These are phyloP conservation scores for Ogataea ganodermae DNA, from an alignment of 805 yeast genomes.

Conservation along the genomic window DNA sequence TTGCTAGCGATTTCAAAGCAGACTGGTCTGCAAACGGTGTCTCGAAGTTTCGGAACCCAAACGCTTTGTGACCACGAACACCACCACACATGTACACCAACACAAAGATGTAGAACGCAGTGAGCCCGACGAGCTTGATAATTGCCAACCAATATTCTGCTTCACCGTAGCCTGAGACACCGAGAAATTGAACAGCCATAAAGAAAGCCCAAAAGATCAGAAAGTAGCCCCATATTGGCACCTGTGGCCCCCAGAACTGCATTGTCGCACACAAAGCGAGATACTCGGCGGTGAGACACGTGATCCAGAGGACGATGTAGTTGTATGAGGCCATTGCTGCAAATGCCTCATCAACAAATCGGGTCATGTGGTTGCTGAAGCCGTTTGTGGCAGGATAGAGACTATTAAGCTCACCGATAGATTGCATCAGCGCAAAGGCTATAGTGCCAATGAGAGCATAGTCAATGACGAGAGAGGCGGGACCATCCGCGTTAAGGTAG, in stretches of 20 bases:
- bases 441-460: constrained; percentile 49
- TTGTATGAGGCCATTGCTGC: constrained; percentile 54
- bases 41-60: constrained; percentile 23
- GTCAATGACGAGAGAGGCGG: constrained; percentile 48
- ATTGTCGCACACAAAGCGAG: constrained; percentile 50
- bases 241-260: constrained; percentile 50
- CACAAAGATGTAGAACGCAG: constrained; percentile 46
- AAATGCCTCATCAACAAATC: constrained; percentile 51
- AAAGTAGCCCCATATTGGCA: constrained; percentile 56
- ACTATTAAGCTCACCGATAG: constrained; percentile 53
- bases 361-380: constrained; percentile 49
- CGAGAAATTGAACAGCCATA: constrained; percentile 48
- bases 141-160: constrained; percentile 55
- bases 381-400: constrained; percentile 43
- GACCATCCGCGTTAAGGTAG: constrained; percentile 47
- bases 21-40: constrained; percentile 17
- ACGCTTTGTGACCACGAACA: constrained; percentile 30
- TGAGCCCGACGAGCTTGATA: constrained; percentile 39
- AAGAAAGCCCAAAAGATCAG: constrained; percentile 52
- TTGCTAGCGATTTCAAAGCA: constrained; percentile 27
- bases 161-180: constrained; percentile 56
- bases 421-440: constrained; percentile 53
- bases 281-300: constrained; percentile 52
- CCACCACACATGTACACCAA: constrained; percentile 38
- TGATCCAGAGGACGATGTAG: constrained; percentile 54